A percentile compares a stretch with the other conserved stretches of the same genome.
Conservation (phyloP, 78 protist genomes). For the Chrysochromulina tobinii region DNA sequence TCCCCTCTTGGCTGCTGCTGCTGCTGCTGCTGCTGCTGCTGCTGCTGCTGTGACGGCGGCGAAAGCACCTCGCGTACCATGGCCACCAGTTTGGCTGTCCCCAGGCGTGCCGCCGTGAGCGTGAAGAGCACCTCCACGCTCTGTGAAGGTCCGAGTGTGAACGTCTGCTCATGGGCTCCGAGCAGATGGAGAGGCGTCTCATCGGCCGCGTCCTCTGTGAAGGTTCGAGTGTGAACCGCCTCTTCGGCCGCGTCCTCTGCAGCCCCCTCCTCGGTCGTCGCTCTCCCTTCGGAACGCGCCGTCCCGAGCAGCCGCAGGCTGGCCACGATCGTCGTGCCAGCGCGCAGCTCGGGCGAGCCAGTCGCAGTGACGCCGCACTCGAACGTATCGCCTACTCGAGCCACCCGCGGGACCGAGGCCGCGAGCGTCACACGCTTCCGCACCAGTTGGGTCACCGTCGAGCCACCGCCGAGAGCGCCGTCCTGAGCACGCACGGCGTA, state of each 20-base stretch:
- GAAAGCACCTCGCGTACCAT: too few species aligned
- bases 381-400: conserved; percentile 10
- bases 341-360: background rate
- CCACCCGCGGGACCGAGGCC: conserved; percentile 8
- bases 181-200: too few species aligned
- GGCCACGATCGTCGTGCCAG: background rate
- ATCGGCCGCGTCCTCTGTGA: too few species aligned
- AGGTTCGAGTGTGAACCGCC: too few species aligned
- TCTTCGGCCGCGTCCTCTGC: too few species aligned
- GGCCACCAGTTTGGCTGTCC: background rate
- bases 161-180: too few species aligned
- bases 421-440: background rate
- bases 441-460: background rate
- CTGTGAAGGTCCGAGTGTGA: background rate
- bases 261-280: too few species aligned
- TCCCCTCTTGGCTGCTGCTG: too few species aligned
- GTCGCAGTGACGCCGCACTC: background rate
- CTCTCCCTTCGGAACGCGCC: too few species aligned
- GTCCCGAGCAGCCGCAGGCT: background rate
- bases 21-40: too few species aligned
- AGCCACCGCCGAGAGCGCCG: background rate
- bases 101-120: background rate
- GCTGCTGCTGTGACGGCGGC: too few species aligned
- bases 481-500: background rate
- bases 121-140: background rate